phyloP scores from a whole-genome alignment of 495 filamentous ascomycete genomes.

The Xylaria nigripes region DNA sequence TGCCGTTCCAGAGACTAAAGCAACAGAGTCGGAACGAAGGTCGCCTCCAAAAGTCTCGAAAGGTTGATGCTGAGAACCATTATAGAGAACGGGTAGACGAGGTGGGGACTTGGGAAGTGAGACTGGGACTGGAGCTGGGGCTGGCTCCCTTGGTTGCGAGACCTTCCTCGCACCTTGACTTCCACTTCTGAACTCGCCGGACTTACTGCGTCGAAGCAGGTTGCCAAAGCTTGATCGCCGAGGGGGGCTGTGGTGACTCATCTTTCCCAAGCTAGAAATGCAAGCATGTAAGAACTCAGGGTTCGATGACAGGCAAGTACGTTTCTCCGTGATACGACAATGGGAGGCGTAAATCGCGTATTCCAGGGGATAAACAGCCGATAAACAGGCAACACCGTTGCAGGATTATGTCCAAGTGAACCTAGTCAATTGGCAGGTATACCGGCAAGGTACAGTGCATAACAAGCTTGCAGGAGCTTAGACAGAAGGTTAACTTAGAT shows the following conservation, averaged over 20 bases:
- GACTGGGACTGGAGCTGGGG: too few species aligned
- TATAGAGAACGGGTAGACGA: slow-evolving; percentile 68
- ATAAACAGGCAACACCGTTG: slow-evolving; percentile 2
- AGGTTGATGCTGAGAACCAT: slow-evolving; percentile 51
- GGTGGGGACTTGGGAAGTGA: slow-evolving; percentile 68
- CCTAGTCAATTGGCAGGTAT: slow-evolving; percentile 3
- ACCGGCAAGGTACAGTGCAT: background rate
- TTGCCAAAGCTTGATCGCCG: slow-evolving; percentile 50
- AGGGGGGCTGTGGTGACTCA: slow-evolving; percentile 31
- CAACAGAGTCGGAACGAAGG: slow-evolving; percentile 54
- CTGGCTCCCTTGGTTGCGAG: slow-evolving; percentile 54
- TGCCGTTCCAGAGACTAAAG: slow-evolving; percentile 51
- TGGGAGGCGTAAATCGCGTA: slow-evolving; percentile 6
- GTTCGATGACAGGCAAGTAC: slow-evolving; percentile 8
- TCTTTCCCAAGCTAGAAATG: slow-evolving; percentile 23
- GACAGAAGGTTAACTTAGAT: background rate
- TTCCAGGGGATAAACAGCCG: background rate
- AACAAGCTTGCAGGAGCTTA: background rate
- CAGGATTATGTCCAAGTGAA: background rate
- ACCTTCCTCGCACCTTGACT: slow-evolving; percentile 52
- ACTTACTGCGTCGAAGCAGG: slow-evolving; percentile 77
- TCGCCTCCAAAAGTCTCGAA: slow-evolving; percentile 64
- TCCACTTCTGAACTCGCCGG: slow-evolving; percentile 58
- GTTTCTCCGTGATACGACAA: slow-evolving; percentile 11
- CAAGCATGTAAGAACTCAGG: slow-evolving; percentile 12